Base-by-base conservation (phyloP, 75 land plant genomes). In the Chamaecyparis obtusa region DNA sequence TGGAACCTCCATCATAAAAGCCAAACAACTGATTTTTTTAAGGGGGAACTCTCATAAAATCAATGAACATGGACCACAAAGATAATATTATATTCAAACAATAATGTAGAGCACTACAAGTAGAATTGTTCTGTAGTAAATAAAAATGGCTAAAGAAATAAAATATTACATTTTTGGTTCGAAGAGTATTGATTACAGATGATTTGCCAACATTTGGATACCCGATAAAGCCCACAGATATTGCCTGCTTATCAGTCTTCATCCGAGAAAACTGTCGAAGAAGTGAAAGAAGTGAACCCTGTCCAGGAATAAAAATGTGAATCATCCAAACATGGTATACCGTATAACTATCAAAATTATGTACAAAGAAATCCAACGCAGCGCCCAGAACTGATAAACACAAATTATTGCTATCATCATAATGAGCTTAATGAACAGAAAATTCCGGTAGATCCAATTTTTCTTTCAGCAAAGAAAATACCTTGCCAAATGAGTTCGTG, bases 151-250 rank as follows among this genome's bases (percentile, higher is more conserved):
- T 83, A 37, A 84, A 51, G 48, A 86, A 80, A 8, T 30, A 37
- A 82, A 86, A 78, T 37, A 30, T 86, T 93, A 96, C 99, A 93
- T 91, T 92, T 87, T 98, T 98, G 56, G 99, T 94, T 1, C 99
- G 92, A 60, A 98, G 86, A 36, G 99, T 98, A 87, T 98, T 96
- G 84, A 98, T 98, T 49, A 96, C 99, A 44, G 99, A 98, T 55
- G 99, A 98, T 86, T 98, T 98, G 37, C 99, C 99, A 88, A 98
- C 99, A 91, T 98, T 94, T 9, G 95, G 95, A 86, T 94, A 94
- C 27, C 95, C 95, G 86, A 98, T 93, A 93, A 98, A 98, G 36
- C 99, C 99, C 27, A 98, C 99, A 86, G 99, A 98, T 57, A 98
- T 98, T 37, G 99, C 97, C 85, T 98, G 99, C 87, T 98, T 98